phyloP scores from a whole-genome alignment of 2,329 filamentous ascomycete genomes.

The Mollisia scopiformis region DNA sequence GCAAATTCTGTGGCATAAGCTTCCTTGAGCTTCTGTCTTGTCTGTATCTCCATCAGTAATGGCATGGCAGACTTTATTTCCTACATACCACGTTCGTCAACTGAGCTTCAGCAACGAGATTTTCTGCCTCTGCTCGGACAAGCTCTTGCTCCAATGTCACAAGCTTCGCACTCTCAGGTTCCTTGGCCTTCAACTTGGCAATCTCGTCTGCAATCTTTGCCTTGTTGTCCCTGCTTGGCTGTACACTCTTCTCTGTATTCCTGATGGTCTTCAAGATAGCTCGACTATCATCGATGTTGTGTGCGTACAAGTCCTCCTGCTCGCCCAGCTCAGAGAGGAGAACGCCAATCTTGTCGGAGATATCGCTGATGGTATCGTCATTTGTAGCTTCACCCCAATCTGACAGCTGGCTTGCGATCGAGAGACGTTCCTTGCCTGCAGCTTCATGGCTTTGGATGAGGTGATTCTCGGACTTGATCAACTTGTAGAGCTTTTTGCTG shows the following conservation, averaged over 20 bases:
- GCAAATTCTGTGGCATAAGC: constrained; percentile 88
- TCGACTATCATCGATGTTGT: constrained; percentile 84
- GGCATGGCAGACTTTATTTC: neutral
- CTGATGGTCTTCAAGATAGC: constrained; percentile 85
- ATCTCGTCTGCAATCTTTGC: constrained; percentile 92
- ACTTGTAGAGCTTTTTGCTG: constrained; percentile 82
- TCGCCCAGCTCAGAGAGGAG: constrained; percentile 90
- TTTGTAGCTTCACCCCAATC: constrained; percentile 95
- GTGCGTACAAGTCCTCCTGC: constrained; percentile 87
- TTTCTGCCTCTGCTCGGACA: constrained; percentile 93
- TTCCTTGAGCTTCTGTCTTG: constrained; percentile 94
- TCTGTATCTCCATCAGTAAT: constrained; percentile 52
- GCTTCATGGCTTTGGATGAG: constrained; percentile 83
- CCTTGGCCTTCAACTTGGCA: constrained; percentile 86
- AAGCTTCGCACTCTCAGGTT: constrained; percentile 81
- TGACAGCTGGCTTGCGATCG: constrained; percentile 87
- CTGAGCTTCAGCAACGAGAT: constrained; percentile 93
- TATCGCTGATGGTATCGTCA: constrained; percentile 84
- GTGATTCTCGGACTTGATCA: constrained; percentile 95
- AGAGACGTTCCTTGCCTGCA: constrained; percentile 81
- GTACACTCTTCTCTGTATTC: constrained; percentile 93
- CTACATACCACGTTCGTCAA: constrained; percentile 84
- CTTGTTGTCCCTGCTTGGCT: constrained; percentile 87
- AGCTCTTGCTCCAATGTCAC: constrained; percentile 93
- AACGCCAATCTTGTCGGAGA: constrained; percentile 95